A percentile compares a stretch with the other conserved stretches of the same genome.
These are phyloP conservation scores for Fusarium heterosporum DNA, from an alignment of 2,329 filamentous ascomycete genomes.

Conservation along the genomic window DNA sequence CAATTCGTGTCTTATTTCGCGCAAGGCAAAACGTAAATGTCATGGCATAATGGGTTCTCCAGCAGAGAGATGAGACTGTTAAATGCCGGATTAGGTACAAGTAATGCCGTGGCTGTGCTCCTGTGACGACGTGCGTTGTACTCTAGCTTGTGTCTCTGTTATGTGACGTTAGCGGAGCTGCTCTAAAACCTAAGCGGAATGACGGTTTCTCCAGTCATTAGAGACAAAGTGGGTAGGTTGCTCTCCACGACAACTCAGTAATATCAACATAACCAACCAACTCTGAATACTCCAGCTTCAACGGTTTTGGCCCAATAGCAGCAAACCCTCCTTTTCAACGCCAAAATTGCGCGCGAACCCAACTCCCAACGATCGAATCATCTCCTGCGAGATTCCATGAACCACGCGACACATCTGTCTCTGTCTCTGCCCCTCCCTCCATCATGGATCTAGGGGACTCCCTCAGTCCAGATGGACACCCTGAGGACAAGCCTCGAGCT, in stretches of 20 bases:
- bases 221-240: constrained; percentile 44
- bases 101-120: constrained; percentile 35
- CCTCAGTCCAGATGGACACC: constrained; percentile 55
- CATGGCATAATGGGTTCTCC: not conserved
- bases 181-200: constrained; percentile 37
- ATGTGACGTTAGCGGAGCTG: constrained; percentile 20
- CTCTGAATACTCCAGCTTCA: constrained; percentile 1
- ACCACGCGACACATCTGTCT: constrained; percentile 46
- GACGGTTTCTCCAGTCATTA: constrained; percentile 44
- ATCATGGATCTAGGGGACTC: constrained; percentile 71
- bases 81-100: constrained; percentile 22
- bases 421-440: constrained; percentile 54
- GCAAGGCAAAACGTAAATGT: constrained; percentile 4
- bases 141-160: not conserved
- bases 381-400: constrained; percentile 48
- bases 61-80: not conserved
- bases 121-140: constrained; percentile 24
- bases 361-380: constrained; percentile 1
- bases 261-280: constrained; percentile 35
- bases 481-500: constrained; percentile 56
- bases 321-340: not conserved
- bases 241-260: constrained; percentile 40
- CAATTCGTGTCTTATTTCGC: constrained; percentile 29
- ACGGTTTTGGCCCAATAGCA: constrained; percentile 15
- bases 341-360: constrained; percentile 6